A percentile compares a stretch with the other conserved stretches of the same genome.
Conservation (phyloP, 2,329 filamentous ascomycete genomes). For the Colletotrichum lupini region DNA sequence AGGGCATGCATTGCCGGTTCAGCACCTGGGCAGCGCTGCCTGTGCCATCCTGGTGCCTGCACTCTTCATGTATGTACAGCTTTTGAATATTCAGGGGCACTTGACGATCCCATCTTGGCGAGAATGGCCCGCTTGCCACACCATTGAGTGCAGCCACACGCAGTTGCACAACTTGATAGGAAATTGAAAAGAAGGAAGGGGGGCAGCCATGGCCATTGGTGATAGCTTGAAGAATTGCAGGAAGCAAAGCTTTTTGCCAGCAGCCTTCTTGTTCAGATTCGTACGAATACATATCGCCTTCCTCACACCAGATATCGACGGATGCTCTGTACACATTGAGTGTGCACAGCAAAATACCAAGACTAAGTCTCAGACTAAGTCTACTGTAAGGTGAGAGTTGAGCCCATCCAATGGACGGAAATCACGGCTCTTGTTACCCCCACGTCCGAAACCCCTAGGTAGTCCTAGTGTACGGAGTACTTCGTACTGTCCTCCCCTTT, state of each 20-base stretch:
- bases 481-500: neutral
- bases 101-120: neutral
- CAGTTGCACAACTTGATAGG: neutral
- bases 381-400: too few relatives aligned
- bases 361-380: too few relatives aligned
- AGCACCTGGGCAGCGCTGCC: slow-evolving; percentile 5
- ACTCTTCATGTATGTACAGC: neutral
- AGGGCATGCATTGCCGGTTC: slow-evolving; percentile 22
- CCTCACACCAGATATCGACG: too few relatives aligned
- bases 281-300: neutral
- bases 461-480: neutral
- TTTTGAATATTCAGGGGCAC: neutral
- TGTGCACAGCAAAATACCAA: too few relatives aligned
- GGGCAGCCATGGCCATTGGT: neutral
- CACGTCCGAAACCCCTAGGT: neutral
- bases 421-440: neutral
- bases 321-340: too few relatives aligned
- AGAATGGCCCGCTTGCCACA: neutral
- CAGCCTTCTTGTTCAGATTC: neutral
- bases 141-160: neutral
- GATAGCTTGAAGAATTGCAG: neutral
- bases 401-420: neutral
- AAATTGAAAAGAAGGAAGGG: too few relatives aligned
- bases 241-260: neutral
- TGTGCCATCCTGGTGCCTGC: neutral